phyloP scores from a whole-genome alignment of 192 early-diverging fungal species.

The Coemansia sp. region DNA sequence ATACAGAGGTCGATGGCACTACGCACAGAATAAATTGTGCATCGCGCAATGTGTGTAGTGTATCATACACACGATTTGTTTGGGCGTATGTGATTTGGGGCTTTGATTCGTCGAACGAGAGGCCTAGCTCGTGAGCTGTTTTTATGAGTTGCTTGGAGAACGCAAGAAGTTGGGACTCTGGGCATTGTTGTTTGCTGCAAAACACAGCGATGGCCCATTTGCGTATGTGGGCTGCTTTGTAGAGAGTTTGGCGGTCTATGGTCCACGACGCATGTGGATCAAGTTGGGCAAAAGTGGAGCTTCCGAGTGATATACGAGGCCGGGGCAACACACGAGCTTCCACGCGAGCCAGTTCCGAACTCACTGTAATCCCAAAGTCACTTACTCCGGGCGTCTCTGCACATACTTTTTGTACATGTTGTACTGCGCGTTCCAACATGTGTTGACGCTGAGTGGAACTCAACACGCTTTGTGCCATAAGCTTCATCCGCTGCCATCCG shows the following conservation, averaged over 20 bases:
- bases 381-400: neutral
- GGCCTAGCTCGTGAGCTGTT: neutral
- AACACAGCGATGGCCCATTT: constrained; percentile 35
- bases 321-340: constrained; percentile 5
- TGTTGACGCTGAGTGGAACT: neutral
- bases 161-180: constrained; percentile 1
- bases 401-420: neutral
- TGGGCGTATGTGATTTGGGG: too few species aligned
- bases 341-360: constrained; percentile 6
- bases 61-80: neutral
- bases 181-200: constrained; percentile 6
- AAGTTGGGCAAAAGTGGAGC: too few species aligned
- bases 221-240: neutral
- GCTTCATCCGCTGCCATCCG: constrained; percentile 9
- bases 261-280: too few species aligned
- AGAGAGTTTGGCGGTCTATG: too few species aligned
- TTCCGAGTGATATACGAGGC: constrained; percentile 1
- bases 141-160: constrained; percentile 27
- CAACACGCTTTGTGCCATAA: constrained; percentile 3
- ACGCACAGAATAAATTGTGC: constrained; percentile 35
- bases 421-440: constrained; percentile 7
- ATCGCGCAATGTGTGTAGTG: neutral
- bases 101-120: neutral
- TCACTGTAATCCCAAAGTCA: constrained; percentile 21
- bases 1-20: constrained; percentile 9